Evolutionary conservation across 2,329 filamentous ascomycete genomes (phyloP).

Genomic region (Aspergillus quadrilineatus): DNA sequence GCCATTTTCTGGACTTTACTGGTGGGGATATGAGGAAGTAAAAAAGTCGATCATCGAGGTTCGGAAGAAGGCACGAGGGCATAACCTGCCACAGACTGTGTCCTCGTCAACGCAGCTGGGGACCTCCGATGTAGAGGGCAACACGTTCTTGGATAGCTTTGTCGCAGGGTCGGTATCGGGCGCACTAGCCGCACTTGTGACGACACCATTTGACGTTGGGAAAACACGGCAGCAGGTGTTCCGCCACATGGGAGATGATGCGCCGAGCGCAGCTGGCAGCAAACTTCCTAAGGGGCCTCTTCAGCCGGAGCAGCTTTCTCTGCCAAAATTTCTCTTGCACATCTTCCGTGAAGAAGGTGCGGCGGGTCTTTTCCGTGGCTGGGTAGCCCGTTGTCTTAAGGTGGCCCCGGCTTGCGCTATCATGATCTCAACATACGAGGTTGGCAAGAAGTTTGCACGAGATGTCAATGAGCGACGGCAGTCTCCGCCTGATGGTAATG

Average conservation of each 20-base stretch:
- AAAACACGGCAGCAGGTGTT: constrained; percentile 92
- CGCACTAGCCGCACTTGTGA: constrained; percentile 79
- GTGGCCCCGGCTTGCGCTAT: constrained; percentile 96
- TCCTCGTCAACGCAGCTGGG: constrained; percentile 33
- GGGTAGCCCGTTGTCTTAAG: constrained; percentile 87
- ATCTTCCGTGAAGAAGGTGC: constrained; percentile 85
- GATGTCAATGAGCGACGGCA: constrained; percentile 65
- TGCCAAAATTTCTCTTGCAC: constrained; percentile 81
- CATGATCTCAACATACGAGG: constrained; percentile 98
- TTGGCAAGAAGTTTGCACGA: constrained; percentile 85
- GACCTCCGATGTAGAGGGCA: constrained; percentile 68
- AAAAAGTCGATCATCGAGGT: constrained; percentile 69
- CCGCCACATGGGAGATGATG: constrained; percentile 54
- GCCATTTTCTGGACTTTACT: constrained; percentile 94
- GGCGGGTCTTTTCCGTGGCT: constrained; percentile 81
- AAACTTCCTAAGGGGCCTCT: constrained; percentile 19
- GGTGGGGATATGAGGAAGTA: constrained; percentile 93
- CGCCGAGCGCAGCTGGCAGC: constrained; percentile 21
- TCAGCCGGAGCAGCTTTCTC: constrained; percentile 70
- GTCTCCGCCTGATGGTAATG: constrained; percentile 18
- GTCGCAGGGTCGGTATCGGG: constrained; percentile 80
- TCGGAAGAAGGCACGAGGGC: constrained; percentile 50
- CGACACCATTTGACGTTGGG: constrained; percentile 94
- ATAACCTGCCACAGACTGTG: constrained; percentile 17
- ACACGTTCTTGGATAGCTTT: constrained; percentile 86